Evolutionary conservation across 805 yeast species (phyloP), one percentile per base, ranked within the genome.

Genomic region (Groenewaldozyma salmanticensis): DNA sequence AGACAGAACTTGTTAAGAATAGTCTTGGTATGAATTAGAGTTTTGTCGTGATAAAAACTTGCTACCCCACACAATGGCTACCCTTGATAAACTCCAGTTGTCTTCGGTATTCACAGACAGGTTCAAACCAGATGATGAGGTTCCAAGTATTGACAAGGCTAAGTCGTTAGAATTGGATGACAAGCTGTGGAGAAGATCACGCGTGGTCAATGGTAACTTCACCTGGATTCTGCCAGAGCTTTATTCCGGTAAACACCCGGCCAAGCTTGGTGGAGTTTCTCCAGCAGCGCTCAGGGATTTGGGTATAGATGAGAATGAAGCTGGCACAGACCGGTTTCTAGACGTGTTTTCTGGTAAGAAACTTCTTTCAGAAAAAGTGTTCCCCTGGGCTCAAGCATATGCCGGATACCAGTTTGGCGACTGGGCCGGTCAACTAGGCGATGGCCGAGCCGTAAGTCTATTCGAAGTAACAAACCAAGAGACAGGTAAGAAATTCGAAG

Each of bases 351-450:
- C 78, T 42, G 96, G 96, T 1, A 65, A 74, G 31, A 52, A 61
- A n/a, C 49, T 71, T 1, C 52, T 60, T 29, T 64, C 64, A 15
- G 66, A 68, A 24, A 54, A 54, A 5, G 38, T 47, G n/a, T 75
- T 75, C 50, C 97, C 98, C 0, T 90, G 82, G 60, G 75, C 96
- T 9, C 88, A 82, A 59, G 84, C 90, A 0, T 90, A 90, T 60
- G 95, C 97, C 1, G 98, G 98, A 1, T 86, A 81, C 70, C 98
- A 90, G 56, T 90, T 92, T 66, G 97, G 98, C 2, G 76, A 75
- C 49, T 90, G 90, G 75, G 96, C 96, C 0, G 97, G 97, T 2
- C 98, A 92, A 59, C 65, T 90, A 46, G 98, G 98, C 4, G 98
- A 90, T 59, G 98, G 98, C 1, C 66, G 98, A 45, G 96, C 86